Evolutionary conservation across 2,329 filamentous ascomycete species (phyloP).

Genomic region (Sarocladium oryzae): DNA sequence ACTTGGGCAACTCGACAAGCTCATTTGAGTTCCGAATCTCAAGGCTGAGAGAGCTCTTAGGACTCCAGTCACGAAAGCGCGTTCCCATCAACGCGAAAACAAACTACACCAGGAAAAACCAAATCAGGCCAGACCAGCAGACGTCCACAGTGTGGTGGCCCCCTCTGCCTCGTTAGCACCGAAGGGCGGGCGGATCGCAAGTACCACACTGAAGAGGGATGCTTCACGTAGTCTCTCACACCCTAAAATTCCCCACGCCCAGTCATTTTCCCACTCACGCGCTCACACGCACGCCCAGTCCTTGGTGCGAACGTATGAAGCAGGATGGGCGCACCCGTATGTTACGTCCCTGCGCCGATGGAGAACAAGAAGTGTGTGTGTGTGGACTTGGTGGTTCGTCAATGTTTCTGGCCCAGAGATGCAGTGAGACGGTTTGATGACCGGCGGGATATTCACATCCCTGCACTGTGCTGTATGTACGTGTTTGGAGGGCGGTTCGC

Average conservation of each 20-base stretch:
- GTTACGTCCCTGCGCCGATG: neutral
- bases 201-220: constrained; percentile 3
- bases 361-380: neutral
- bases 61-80: neutral
- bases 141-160: neutral
- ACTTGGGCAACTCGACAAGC: too few species aligned
- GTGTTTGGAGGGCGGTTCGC: neutral
- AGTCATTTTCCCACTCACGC: neutral
- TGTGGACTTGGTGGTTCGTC: neutral
- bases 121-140: neutral
- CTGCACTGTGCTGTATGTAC: neutral
- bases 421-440: constrained; percentile 1
- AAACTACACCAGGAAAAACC: neutral
- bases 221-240: neutral
- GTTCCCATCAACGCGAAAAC: neutral
- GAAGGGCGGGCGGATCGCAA: constrained; percentile 1
- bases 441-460: neutral
- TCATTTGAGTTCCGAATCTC: too few species aligned
- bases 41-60: neutral
- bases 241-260: constrained; percentile 7
- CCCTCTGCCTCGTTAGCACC: neutral
- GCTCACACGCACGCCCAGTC: neutral
- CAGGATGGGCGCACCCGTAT: constrained; percentile 3
- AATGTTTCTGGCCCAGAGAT: constrained; percentile 2
- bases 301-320: neutral